A percentile compares a stretch with the other conserved stretches of the same genome.
Evolutionary conservation across 306 rosid species (phyloP).

Genomic region (Macrotyloma uniflorum): DNA sequence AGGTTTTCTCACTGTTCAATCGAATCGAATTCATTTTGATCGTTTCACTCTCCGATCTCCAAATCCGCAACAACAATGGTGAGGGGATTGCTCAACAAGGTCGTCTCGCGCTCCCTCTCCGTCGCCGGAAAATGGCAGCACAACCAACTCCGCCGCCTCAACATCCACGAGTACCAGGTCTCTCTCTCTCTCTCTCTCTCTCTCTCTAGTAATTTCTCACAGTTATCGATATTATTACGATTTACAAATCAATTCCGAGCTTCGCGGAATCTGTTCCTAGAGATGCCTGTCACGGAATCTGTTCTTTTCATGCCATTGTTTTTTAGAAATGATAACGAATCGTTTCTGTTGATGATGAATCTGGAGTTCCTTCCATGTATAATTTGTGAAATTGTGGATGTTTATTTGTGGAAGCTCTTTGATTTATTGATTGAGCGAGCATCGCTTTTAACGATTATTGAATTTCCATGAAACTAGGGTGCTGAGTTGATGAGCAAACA

Average conservation of each 20-base stretch:
- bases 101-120: constrained; percentile 88
- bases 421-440: not conserved
- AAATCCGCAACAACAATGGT: constrained; percentile 57
- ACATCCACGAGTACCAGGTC: constrained; percentile 98
- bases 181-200: too few relatives aligned
- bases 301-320: not conserved
- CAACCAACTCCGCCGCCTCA: constrained; percentile 98
- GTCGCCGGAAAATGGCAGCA: constrained; percentile 94
- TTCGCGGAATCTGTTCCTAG: not conserved
- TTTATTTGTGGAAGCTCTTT: constrained; percentile 6
- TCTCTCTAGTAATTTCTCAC: too few relatives aligned
- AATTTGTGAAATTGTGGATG: not conserved
- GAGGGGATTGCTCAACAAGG: constrained; percentile 77
- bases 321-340: not conserved
- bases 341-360: not conserved
- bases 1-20: not conserved
- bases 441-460: not conserved
- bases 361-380: not conserved
- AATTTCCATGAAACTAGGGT: constrained; percentile 61
- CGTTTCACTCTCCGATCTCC: constrained; percentile 20
- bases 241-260: not conserved
- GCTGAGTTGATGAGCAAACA: constrained; percentile 89
- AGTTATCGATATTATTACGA: not conserved
- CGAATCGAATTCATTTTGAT: constrained; percentile 1
- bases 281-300: not conserved